A percentile compares a stretch with the other conserved stretches of the same genome.
Conservation (phyloP, 2,329 filamentous ascomycete species). For the Acephala macrosclerotiorum region DNA sequence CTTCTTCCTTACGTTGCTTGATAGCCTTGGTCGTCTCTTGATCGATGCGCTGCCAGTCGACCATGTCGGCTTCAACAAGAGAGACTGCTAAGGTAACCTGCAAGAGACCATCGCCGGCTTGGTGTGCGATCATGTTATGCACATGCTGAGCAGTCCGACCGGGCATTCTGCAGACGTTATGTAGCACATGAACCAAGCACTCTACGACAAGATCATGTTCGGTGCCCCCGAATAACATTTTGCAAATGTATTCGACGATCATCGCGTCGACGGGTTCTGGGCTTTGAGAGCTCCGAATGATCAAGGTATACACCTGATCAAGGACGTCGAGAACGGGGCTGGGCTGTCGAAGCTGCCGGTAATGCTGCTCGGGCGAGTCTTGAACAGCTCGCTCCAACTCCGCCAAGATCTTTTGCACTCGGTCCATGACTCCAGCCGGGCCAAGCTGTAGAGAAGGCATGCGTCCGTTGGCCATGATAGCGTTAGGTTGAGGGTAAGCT, state of each 20-base stretch:
- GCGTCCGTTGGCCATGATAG: constrained; percentile 59
- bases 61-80: constrained; percentile 64
- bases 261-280: constrained; percentile 67
- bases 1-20: constrained; percentile 71
- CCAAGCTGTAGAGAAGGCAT: constrained; percentile 55
- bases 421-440: constrained; percentile 56
- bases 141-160: constrained; percentile 62
- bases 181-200: constrained; percentile 67
- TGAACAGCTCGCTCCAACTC: constrained; percentile 63
- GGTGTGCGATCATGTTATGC: constrained; percentile 62
- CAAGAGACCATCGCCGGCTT: constrained; percentile 62
- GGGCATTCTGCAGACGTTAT: constrained; percentile 64
- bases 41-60: constrained; percentile 72
- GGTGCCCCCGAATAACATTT: constrained; percentile 59
- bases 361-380: constrained; percentile 65
- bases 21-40: constrained; percentile 77
- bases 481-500: constrained; percentile 62
- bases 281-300: constrained; percentile 68
- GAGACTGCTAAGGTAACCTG: constrained; percentile 64
- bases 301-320: constrained; percentile 66
- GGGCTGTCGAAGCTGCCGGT: constrained; percentile 62
- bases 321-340: constrained; percentile 68
- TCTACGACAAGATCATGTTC: constrained; percentile 64
- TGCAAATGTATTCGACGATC: constrained; percentile 66
- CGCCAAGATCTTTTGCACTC: constrained; percentile 63